Conservation (phyloP, 441 rosid genomes). For the Dalechampia spathulata region DNA sequence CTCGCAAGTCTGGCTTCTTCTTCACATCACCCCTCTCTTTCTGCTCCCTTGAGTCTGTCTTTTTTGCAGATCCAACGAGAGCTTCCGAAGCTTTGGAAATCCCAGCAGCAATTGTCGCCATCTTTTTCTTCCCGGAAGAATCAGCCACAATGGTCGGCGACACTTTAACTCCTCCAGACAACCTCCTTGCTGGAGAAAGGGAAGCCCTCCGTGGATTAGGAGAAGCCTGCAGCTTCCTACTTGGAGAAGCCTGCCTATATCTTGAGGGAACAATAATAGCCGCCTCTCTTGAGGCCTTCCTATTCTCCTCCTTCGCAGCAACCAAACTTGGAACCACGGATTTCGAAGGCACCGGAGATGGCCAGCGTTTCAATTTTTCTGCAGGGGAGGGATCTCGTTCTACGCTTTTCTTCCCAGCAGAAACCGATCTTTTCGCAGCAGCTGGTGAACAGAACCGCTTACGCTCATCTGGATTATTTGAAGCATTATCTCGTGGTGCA, state of each 20-base stretch:
- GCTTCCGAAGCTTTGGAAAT: constrained; percentile 67
- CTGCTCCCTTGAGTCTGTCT: constrained; percentile 28
- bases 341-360: constrained; percentile 86
- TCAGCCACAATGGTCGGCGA: constrained; percentile 59
- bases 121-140: constrained; percentile 74
- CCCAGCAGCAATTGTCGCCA: constrained; percentile 51
- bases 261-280: constrained; percentile 87
- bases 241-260: constrained; percentile 87
- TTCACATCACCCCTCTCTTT: constrained; percentile 41
- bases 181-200: constrained; percentile 67
- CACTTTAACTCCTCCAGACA: constrained; percentile 62
- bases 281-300: constrained; percentile 60
- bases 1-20: constrained; percentile 50
- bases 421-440: constrained; percentile 43
- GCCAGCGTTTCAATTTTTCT: constrained; percentile 62
- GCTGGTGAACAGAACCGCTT: constrained; percentile 84
- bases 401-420: constrained; percentile 39
- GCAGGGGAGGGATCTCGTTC: constrained; percentile 77
- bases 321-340: constrained; percentile 76
- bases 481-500: constrained; percentile 44
- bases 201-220: constrained; percentile 64
- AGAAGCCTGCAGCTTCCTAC: constrained; percentile 66
- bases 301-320: constrained; percentile 68
- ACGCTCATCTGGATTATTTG: constrained; percentile 27
- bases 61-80: constrained; percentile 44